A percentile compares a stretch with the other conserved stretches of the same genome.
Evolutionary conservation across 768 basidiomycete genomes (phyloP).

Genomic region (Asterophora lycoperdoides): DNA sequence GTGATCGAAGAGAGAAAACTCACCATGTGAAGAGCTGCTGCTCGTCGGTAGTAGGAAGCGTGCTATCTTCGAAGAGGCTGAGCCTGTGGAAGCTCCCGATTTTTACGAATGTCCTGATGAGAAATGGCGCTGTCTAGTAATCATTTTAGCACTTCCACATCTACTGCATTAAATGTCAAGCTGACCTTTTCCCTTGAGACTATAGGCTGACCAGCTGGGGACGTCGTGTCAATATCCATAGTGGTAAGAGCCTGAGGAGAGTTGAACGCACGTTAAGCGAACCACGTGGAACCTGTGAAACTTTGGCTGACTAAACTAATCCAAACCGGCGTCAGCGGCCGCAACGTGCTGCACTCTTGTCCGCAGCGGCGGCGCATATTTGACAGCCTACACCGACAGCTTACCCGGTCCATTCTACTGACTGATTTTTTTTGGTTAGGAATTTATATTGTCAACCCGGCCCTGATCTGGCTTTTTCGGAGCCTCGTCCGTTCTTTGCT

Average conservation of each 20-base stretch:
- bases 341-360: neutral
- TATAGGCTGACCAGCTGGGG: conserved; percentile 41
- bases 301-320: too few species aligned
- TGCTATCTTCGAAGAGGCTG: conserved; percentile 71
- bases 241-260: neutral
- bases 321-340: neutral
- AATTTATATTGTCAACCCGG: neutral
- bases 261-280: too few species aligned
- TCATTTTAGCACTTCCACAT: conserved; percentile 1
- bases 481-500: neutral
- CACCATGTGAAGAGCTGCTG: conserved; percentile 82
- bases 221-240: conserved; percentile 37
- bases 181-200: conserved; percentile 58
- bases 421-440: neutral
- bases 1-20: conserved; percentile 8
- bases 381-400: neutral
- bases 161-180: neutral
- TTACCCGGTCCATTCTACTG: neutral
- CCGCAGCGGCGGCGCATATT: neutral
- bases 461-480: neutral
- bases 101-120: conserved; percentile 80
- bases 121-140: conserved; percentile 72
- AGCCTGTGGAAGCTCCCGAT: conserved; percentile 74
- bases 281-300: too few species aligned
- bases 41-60: conserved; percentile 74